These are phyloP conservation scores for Aspergillus bertholletiae DNA, from an alignment of 495 filamentous ascomycete genomes.

Conservation along the genomic window DNA sequence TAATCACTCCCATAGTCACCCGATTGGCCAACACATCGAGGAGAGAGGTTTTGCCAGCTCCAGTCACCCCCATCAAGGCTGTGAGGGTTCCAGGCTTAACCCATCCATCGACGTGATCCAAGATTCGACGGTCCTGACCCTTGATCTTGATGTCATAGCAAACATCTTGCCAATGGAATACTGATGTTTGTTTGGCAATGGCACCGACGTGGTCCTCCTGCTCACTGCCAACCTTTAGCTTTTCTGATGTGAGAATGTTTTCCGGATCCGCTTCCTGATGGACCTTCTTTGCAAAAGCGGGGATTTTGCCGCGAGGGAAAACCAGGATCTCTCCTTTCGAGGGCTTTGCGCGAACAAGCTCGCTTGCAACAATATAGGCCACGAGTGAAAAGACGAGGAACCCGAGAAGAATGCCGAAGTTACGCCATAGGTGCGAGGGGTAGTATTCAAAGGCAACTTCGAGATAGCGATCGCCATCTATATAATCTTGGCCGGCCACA, in stretches of 20 bases:
- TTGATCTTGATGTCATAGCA: conserved; percentile 91
- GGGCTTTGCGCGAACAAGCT: conserved; percentile 70
- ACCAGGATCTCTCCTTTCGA: conserved; percentile 88
- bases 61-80: conserved; percentile 73
- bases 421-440: conserved; percentile 66
- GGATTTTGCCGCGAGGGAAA: conserved; percentile 74
- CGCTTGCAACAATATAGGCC: conserved; percentile 67
- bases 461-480: conserved; percentile 71
- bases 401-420: conserved; percentile 74
- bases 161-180: conserved; percentile 85
- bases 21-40: conserved; percentile 61
- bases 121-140: conserved; percentile 64
- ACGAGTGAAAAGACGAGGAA: conserved; percentile 67
- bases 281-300: conserved; percentile 55
- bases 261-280: conserved; percentile 29
- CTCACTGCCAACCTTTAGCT: conserved; percentile 6
- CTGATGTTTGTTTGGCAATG: conserved; percentile 56
- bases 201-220: conserved; percentile 17
- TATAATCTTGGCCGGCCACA: conserved; percentile 47
- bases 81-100: conserved; percentile 88
- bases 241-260: conserved; percentile 36
- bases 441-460: conserved; percentile 58
- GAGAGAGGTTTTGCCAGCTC: conserved; percentile 60
- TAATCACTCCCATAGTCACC: conserved; percentile 82
- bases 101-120: conserved; percentile 85